Percentiles rank a stretch among this genome's conserved stretches.
phyloP scores from a whole-genome alignment of 345 rosid genomes.

The Arabidopsis thaliana region TAIR10.1 NC_003076.8:20537501-20538000 shows the following conservation, averaged over 20 bases:
- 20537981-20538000: slow-evolving; percentile 89
- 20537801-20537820: slow-evolving; percentile 56
- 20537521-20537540: no score
- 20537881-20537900: slow-evolving; percentile 90
- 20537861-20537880: slow-evolving; percentile 47
- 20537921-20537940: slow-evolving; percentile 74
- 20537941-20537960: slow-evolving; percentile 88
- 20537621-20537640: neutral
- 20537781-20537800: slow-evolving; percentile 85
- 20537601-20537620: slow-evolving; percentile 19
- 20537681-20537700: slow-evolving; percentile 71
- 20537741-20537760: slow-evolving; percentile 86
- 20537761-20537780: slow-evolving; percentile 86
- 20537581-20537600: neutral
- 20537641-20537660: slow-evolving; percentile 57
- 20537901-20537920: slow-evolving; percentile 78
- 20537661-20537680: slow-evolving; percentile 60
- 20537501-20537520: no score
- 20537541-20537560: no score
- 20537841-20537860: neutral
- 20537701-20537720: slow-evolving; percentile 85
- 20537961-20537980: slow-evolving; percentile 78
- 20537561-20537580: neutral
- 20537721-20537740: slow-evolving; percentile 86
- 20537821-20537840: neutral